Percentiles rank a stretch among this genome's conserved stretches.
phyloP scores from a whole-genome alignment of 768 basidiomycete genomes.

The Psilocybe tampanensis region DNA sequence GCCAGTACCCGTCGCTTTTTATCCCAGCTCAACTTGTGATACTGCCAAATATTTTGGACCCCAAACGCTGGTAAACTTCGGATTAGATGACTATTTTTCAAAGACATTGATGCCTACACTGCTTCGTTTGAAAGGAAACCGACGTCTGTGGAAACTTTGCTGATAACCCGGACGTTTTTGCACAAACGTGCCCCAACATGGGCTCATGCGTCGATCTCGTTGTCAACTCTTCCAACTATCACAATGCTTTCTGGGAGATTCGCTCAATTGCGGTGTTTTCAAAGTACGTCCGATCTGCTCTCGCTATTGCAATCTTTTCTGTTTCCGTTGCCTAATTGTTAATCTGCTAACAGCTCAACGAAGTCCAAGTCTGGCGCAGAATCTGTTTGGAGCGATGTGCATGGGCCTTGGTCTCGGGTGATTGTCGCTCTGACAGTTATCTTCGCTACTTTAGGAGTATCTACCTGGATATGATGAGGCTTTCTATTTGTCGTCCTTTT shows the following conservation, averaged over 20 bases:
- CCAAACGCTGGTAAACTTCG: constrained; percentile 7
- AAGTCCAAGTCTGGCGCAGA: background rate
- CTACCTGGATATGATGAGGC: no score
- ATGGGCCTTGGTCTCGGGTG: no score
- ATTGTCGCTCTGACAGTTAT: no score
- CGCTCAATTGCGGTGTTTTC: constrained; percentile 6
- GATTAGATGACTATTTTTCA: background rate
- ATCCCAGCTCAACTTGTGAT: constrained; percentile 4
- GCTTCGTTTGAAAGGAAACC: constrained; percentile 1
- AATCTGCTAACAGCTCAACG: background rate
- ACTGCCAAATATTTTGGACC: constrained; percentile 1
- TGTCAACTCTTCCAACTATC: background rate
- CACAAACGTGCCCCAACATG: constrained; percentile 7
- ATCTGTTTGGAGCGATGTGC: no score
- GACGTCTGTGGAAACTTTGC: constrained; percentile 11
- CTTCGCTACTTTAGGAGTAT: no score
- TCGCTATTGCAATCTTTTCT: background rate
- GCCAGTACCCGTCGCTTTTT: background rate
- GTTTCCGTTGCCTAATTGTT: background rate
- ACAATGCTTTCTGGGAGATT: constrained; percentile 10
- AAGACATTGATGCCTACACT: no score
- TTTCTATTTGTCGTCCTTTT: no score
- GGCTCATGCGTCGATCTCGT: constrained; percentile 10
- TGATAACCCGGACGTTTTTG: background rate
- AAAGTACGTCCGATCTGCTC: background rate